Percentiles rank a stretch among this genome's conserved stretches.
Conservation (phyloP, 495 filamentous ascomycete genomes). For the Hyaloscypha bicolor region DNA sequence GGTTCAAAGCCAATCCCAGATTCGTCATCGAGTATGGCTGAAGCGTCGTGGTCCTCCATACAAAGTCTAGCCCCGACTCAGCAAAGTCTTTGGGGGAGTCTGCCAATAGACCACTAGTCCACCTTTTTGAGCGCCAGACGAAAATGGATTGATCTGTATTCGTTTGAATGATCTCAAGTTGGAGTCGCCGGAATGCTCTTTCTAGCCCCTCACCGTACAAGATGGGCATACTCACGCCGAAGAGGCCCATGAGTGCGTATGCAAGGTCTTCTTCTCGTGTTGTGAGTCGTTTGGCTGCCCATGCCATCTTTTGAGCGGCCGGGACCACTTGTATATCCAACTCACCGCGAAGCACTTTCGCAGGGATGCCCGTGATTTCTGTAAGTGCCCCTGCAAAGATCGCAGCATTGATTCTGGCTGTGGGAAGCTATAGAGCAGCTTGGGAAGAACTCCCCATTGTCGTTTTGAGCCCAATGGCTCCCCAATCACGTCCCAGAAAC, state of each 20-base stretch:
- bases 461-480: neutral
- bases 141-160: slow-evolving; percentile 4
- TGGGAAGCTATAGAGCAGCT: too few species aligned
- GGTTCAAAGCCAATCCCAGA: too few species aligned
- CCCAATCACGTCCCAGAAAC: neutral
- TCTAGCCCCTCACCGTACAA: slow-evolving; percentile 40
- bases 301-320: slow-evolving; percentile 35
- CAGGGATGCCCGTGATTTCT: too few species aligned
- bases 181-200: slow-evolving; percentile 37
- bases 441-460: too few species aligned
- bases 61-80: neutral
- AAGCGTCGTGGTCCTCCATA: too few species aligned
- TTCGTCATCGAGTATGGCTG: too few species aligned
- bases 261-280: slow-evolving; percentile 40
- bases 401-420: too few species aligned
- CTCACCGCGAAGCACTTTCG: too few species aligned
- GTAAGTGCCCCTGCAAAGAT: too few species aligned
- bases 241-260: slow-evolving; percentile 29
- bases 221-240: slow-evolving; percentile 14
- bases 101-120: neutral
- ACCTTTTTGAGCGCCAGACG: neutral
- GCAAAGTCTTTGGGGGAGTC: neutral
- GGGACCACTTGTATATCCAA: neutral
- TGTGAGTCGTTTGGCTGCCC: slow-evolving; percentile 36
- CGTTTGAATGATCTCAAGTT: slow-evolving; percentile 21